Base-by-base conservation (phyloP, 208 protist species). In the Zelonia costaricensis region DNA sequence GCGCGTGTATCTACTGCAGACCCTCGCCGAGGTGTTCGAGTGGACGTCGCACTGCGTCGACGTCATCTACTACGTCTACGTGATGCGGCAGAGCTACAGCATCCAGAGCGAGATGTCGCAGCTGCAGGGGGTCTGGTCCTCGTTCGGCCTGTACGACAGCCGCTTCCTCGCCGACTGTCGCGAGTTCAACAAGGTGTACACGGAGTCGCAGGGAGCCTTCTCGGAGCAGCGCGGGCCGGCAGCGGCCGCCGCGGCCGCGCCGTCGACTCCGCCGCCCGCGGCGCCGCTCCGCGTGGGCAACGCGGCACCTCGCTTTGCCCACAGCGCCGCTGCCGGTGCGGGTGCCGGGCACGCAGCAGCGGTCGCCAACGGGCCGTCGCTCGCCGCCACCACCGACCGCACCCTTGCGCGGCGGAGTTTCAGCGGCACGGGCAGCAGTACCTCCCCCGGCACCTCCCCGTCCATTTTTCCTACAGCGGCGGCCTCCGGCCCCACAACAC, bases 11-110 rank as follows among this genome's bases (percentile, higher is more conserved):
- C 64, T 89, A 39, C 55, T 94, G 23, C 73, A 88, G 61, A 81
- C 76, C 12, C 39, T 84, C 13, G 76, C 82, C 4, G 72, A 83
- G 69, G 56, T 91, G 10, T 81, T 90, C 49, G 68, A 84, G 40
- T 83, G 81, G 64, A 88, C 80, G 22, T 61, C 78, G n/a, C 33
- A 63, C 51, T 76, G 52, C 66, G 18, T 90, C 27, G 84, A 94
- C 44, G 59, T 94, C 12, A 68, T 56, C 36, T 67, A 77, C 75
- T 78, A 75, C 72, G 60, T 78, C 57, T 39, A 76, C 59, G 71
- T 80, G 69, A 74, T 84, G 44, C 71, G 81, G 42, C 59, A 52
- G 27, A 77, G 71, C 53, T 77, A 75, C 53, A 58, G 54, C 22
- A 43, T 69, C 16, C 70, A 80, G 58, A 51, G 67, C 33, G 80